Evolutionary conservation across 169 alveolate genomes (phyloP).

Genomic region (Plasmodium sp.): DNA sequence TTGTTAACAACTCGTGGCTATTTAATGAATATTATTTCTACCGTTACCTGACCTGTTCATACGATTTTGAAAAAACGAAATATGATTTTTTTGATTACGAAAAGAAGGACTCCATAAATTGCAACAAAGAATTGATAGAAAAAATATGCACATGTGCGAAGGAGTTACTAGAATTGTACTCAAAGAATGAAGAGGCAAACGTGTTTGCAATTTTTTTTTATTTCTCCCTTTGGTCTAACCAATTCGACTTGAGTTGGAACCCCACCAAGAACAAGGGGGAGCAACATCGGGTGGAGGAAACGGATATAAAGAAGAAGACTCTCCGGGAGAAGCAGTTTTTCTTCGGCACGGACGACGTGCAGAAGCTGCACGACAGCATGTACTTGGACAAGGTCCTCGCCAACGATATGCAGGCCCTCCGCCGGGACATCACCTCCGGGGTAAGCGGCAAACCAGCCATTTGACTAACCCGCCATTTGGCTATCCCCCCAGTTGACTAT

Average conservation of each 20-base stretch:
- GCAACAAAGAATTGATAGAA: constrained; percentile 22
- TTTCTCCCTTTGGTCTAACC: constrained; percentile 61
- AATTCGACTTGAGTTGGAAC: constrained; percentile 69
- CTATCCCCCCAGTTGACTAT: too few species aligned
- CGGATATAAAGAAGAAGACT: constrained; percentile 41
- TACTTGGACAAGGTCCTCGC: constrained; percentile 23
- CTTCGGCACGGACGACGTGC: constrained; percentile 21
- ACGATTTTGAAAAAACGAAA: constrained; percentile 63
- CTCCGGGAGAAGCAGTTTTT: constrained; percentile 28
- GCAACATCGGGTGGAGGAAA: constrained; percentile 15
- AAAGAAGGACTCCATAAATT: constrained; percentile 41
- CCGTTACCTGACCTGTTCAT: constrained; percentile 41
- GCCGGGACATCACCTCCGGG: constrained; percentile 19
- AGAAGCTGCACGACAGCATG: constrained; percentile 23
- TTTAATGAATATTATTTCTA: constrained; percentile 68
- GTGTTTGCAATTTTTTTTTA: constrained; percentile 38
- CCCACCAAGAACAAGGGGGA: constrained; percentile 37
- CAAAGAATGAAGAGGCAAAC: constrained; percentile 8
- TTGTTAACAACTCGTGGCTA: constrained; percentile 21
- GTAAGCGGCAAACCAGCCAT: not conserved
- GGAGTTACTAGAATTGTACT: constrained; percentile 13
- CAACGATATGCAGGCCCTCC: constrained; percentile 5
- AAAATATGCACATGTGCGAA: constrained; percentile 59
- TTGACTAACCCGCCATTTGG: not conserved
- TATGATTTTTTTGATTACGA: constrained; percentile 55